Conservation (phyloP, 1,284 basidiomycete genomes). For the Veloporphyrellus conicus region DNA sequence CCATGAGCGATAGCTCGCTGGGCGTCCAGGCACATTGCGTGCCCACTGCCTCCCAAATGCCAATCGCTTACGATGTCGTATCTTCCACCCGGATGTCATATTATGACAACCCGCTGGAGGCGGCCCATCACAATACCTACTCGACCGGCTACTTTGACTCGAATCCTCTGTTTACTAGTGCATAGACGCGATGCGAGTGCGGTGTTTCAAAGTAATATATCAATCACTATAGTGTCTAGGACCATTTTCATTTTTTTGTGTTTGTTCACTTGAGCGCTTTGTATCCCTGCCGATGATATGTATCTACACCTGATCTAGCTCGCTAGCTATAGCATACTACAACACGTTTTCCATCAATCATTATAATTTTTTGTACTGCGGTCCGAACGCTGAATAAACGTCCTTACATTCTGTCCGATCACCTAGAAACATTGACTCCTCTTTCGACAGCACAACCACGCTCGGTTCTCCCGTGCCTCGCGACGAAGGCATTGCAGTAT, state of each 20-base stretch:
- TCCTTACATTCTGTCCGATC: neutral
- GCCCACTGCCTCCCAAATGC: slow-evolving; percentile 16
- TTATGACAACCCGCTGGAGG: slow-evolving; percentile 27
- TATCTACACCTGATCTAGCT: slow-evolving; percentile 18
- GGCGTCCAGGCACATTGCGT: slow-evolving; percentile 23
- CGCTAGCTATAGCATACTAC: slow-evolving; percentile 15
- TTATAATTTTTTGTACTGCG: slow-evolving; percentile 17
- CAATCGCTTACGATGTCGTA: slow-evolving; percentile 25
- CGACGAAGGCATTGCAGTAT: too few species aligned
- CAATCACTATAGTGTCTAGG: slow-evolving; percentile 16
- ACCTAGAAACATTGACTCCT: slow-evolving; percentile 3
- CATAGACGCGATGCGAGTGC: slow-evolving; percentile 16
- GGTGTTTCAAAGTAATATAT: slow-evolving; percentile 21
- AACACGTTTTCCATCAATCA: slow-evolving; percentile 4
- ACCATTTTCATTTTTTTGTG: neutral
- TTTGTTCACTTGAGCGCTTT: slow-evolving; percentile 11
- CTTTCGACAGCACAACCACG: neutral
- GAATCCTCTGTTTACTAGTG: slow-evolving; percentile 24
- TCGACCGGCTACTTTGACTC: slow-evolving; percentile 24
- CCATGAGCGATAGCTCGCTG: slow-evolving; percentile 15
- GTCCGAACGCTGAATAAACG: slow-evolving; percentile 1
- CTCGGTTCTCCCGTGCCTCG: neutral
- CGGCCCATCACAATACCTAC: slow-evolving; percentile 22
- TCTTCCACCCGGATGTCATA: slow-evolving; percentile 27
- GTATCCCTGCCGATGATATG: slow-evolving; percentile 30